Conservation (phyloP, 2,329 filamentous ascomycete species). For the Verticillium longisporum region DNA sequence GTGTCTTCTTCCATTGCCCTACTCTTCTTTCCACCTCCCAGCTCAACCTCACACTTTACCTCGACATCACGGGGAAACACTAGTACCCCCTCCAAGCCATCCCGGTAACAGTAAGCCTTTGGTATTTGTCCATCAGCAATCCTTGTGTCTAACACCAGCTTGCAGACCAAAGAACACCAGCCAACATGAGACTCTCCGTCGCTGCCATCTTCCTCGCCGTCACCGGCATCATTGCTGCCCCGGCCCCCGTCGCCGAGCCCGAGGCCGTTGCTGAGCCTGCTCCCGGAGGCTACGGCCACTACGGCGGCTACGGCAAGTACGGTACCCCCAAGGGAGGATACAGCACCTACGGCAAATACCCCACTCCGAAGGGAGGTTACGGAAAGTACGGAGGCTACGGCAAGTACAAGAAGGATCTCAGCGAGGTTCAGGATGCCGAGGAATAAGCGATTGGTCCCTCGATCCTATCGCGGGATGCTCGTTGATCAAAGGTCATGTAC, state of each 20-base stretch:
- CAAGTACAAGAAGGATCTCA: slow-evolving; percentile 3
- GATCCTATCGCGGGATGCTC: not conserved
- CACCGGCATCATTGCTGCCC: slow-evolving; percentile 14
- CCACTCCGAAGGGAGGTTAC: no score
- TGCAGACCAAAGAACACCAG: not conserved
- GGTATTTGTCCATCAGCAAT: no score
- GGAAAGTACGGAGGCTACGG: slow-evolving; percentile 4
- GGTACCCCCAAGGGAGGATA: not conserved
- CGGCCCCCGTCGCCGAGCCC: slow-evolving; percentile 12
- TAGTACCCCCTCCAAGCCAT: not conserved
- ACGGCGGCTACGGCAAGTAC: slow-evolving; percentile 9
- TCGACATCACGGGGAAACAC: not conserved
- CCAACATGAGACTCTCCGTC: slow-evolving; percentile 22
- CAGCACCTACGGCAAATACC: slow-evolving; percentile 9
- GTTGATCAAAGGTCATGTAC: not conserved
- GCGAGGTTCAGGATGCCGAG: not conserved
- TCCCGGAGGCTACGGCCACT: slow-evolving; percentile 4
- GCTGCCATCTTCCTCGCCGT: slow-evolving; percentile 17
- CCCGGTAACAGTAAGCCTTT: no score
- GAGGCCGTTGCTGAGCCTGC: slow-evolving; percentile 10
- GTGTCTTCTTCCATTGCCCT: not conserved
- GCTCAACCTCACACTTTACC: not conserved
- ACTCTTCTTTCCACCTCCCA: not conserved
- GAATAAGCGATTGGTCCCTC: not conserved
- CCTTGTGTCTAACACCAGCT: not conserved